Evolutionary conservation across 768 basidiomycete species (phyloP), one percentile per base, ranked within the genome.

Genomic region (Suillus clintonianus): DNA sequence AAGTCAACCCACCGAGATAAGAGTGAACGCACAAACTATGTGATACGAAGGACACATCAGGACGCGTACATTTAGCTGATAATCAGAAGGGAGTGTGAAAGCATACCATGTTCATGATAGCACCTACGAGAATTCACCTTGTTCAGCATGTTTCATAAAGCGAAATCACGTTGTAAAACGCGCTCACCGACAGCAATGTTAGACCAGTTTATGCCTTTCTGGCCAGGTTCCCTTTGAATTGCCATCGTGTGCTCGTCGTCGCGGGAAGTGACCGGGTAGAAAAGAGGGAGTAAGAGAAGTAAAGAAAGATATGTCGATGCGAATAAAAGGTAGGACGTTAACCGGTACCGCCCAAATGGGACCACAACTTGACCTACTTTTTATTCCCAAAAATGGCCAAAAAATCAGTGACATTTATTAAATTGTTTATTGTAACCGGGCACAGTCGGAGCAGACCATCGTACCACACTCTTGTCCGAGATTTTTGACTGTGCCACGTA

Each of bases 81-180:
- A 13, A 11, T 41, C 37, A 39, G 9, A 5, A 50, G 43, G 36
- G 77, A 79, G 74, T 65, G 81, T 73, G 68, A 79, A 80, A 74
- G 74, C 70, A 71, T 81, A 97, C 95, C 92, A 99, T 92, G 84
- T 98, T 98, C 97, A 99, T 98, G 73, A 97, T 94, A 65, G 82
- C 96, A 79, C 96, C 95, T 95, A 67, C 63, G 47, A 59, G 37
- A 64, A 42, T 69, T 17, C 10, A 11, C 1, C 19, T 27, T 69
- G 65, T 68, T 71, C 36, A 75, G 57, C 59, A 61, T 19, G 53
- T 60, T 67, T 69, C 68, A 65, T 64, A 63, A 47, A 68, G 24
- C 22, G 62, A 64, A 30, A 64, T 34, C 34, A 64, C 43, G 51
- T 13, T 14, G 39, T 53, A 69, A 69, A 57, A 67, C 51, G 67